Evolutionary conservation across 441 rosid species (phyloP), one percentile per base, ranked within the genome.

Genomic region (Melastoma candidum): DNA sequence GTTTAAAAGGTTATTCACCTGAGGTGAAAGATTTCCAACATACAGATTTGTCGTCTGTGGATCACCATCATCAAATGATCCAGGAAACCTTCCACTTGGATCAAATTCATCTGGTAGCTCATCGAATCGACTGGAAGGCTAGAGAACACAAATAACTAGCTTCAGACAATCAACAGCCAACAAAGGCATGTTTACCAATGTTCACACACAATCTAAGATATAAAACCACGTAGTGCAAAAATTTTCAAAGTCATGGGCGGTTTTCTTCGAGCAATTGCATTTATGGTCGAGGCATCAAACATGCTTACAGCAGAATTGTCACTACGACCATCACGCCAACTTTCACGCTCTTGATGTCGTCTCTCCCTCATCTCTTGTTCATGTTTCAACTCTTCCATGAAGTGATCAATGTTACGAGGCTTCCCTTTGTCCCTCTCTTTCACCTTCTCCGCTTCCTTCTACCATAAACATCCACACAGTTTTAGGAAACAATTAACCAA

Each of bases 51-150:
- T 93, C 46, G 98, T 93, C 63, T 89, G 99, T 12, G 97, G 99
- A 73, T 93, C 99, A 69, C 95, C 93, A 65, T 93, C 99, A 58
- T 93, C 99, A 81, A 93, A 84, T 29, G 99, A 93, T 70, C 97
- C 99, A 54, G 81, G 87, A 56, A 82, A 63, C 77, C 72, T 93
- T 68, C 98, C 98, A 73, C 89, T 92, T 53, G 97, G 97, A 81
- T 93, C 99, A 66, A 93, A 90, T 50, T 89, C 99, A 75, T 89
- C 99, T 54, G 89, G 94, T 47, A 93, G 81, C 59, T 93, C 99
- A 71, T 93, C 97, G 70, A 84, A 83, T 60, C 97, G 82, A 77
- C 83, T 93, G 59, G 97, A 82, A 56, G 85, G 88, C 99, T 93
- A 77, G 47, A 71, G 63, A 68, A 41, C 60, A 53, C 73, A 57